Evolutionary conservation across 2,329 filamentous ascomycete species (phyloP).

Genomic region (Nothopassalora personata): DNA sequence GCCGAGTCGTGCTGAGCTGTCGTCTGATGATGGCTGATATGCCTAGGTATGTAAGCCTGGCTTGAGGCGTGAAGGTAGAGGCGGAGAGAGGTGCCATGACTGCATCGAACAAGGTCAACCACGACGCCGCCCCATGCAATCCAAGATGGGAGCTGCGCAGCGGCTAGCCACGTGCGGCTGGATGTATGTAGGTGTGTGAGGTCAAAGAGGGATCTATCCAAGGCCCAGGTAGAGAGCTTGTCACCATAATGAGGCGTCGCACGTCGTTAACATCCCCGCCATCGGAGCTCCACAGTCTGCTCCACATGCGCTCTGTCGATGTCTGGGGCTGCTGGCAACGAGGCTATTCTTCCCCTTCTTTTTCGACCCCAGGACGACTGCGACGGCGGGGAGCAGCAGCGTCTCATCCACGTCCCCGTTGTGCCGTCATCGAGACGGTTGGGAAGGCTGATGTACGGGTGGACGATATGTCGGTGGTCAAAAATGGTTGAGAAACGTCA

Average conservation of each 20-base stretch:
- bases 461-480: background rate
- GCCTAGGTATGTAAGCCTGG: constrained; percentile 38
- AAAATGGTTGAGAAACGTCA: background rate
- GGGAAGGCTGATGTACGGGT: background rate
- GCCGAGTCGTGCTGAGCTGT: constrained; percentile 30
- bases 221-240: too few relatives aligned
- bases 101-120: background rate
- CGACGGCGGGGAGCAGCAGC: background rate
- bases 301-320: too few relatives aligned
- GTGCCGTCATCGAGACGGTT: background rate
- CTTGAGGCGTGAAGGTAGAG: constrained; percentile 32
- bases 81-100: constrained; percentile 15
- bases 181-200: background rate
- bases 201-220: background rate
- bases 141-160: background rate
- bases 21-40: constrained; percentile 32
- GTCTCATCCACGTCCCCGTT: background rate
- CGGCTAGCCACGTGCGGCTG: background rate
- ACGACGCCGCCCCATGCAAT: background rate
- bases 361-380: background rate
- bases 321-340: too few relatives aligned
- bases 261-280: too few relatives aligned
- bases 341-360: too few relatives aligned
- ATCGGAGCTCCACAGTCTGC: background rate
- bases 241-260: too few relatives aligned